These are phyloP conservation scores for Pyricularia grisea DNA, from an alignment of 2,329 filamentous ascomycete species.

Conservation along the genomic window DNA sequence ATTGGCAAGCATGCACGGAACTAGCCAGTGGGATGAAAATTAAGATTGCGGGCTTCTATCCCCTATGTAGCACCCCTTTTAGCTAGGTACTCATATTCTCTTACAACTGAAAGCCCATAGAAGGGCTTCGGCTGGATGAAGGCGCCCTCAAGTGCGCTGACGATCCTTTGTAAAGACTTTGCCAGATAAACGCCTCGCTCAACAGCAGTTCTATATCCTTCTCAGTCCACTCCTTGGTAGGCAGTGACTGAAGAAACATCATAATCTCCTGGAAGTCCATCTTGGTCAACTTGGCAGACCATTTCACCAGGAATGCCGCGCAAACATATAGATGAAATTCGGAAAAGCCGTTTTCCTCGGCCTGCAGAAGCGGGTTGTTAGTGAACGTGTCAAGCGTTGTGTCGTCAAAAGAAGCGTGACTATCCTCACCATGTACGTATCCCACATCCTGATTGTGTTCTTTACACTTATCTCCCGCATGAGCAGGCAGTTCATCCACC, in stretches of 20 bases:
- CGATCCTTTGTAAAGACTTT: conserved; percentile 91
- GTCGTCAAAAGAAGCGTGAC: not conserved
- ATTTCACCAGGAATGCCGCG: conserved; percentile 95
- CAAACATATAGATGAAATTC: conserved; percentile 98
- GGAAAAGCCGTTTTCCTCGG: conserved; percentile 96
- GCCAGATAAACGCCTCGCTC: conserved; percentile 98
- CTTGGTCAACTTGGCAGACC: conserved; percentile 87
- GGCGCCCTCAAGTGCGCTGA: conserved; percentile 71
- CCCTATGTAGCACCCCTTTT: not conserved
- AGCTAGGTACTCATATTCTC: not conserved
- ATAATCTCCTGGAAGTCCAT: conserved; percentile 99
- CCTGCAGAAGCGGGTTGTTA: conserved; percentile 40
- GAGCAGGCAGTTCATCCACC: conserved; percentile 98
- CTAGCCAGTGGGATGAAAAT: not conserved
- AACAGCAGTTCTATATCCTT: conserved; percentile 95
- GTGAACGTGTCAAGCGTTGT: not conserved
- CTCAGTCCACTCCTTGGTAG: conserved; percentile 90
- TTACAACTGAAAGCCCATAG: conserved; percentile 29
- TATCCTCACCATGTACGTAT: conserved; percentile 81
- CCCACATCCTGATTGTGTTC: conserved; percentile 99
- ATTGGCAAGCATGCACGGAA: not conserved
- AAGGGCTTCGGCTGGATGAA: conserved; percentile 25
- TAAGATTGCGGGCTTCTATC: not conserved
- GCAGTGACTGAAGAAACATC: conserved; percentile 97
- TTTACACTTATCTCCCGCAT: conserved; percentile 96